phyloP scores from a whole-genome alignment of 2,329 filamentous ascomycete genomes.

The Neopestalotiopsis sp. region DNA sequence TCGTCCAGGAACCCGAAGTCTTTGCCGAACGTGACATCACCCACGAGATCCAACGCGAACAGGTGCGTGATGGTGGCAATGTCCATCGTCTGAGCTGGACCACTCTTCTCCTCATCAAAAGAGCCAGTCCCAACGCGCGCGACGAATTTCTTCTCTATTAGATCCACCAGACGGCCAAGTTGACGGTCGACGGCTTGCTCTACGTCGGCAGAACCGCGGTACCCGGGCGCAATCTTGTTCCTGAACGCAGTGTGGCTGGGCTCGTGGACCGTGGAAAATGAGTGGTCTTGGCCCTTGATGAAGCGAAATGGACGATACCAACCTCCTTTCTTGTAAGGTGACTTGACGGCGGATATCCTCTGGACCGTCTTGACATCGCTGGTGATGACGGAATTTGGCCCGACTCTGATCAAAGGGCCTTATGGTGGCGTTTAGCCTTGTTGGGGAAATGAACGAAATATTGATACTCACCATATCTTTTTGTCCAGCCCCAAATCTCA shows the following conservation, averaged over 20 bases:
- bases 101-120: not conserved
- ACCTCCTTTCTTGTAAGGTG: conserved; percentile 19
- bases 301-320: conserved; percentile 22
- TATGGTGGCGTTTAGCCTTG: not conserved
- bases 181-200: conserved; percentile 3
- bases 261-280: conserved; percentile 3
- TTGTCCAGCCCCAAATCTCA: conserved; percentile 14
- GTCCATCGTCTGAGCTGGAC: not conserved
- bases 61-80: not conserved
- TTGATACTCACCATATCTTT: conserved; percentile 18
- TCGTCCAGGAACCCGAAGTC: not conserved
- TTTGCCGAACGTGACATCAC: not conserved
- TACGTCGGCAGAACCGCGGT: not conserved
- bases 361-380: conserved; percentile 18
- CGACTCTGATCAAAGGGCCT: conserved; percentile 19
- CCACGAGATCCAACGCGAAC: not conserved
- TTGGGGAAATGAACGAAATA: too few relatives aligned
- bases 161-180: not conserved
- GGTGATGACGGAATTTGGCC: conserved; percentile 20
- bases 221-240: not conserved
- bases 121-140: not conserved
- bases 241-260: not conserved
- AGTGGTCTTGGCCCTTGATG: conserved; percentile 17
- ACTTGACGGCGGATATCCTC: conserved; percentile 17
- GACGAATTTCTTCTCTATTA: not conserved